Percentiles rank a stretch among this genome's conserved stretches.
phyloP scores from a whole-genome alignment of 495 filamentous ascomycete species.

The Sabuloglossum arenarium region DNA sequence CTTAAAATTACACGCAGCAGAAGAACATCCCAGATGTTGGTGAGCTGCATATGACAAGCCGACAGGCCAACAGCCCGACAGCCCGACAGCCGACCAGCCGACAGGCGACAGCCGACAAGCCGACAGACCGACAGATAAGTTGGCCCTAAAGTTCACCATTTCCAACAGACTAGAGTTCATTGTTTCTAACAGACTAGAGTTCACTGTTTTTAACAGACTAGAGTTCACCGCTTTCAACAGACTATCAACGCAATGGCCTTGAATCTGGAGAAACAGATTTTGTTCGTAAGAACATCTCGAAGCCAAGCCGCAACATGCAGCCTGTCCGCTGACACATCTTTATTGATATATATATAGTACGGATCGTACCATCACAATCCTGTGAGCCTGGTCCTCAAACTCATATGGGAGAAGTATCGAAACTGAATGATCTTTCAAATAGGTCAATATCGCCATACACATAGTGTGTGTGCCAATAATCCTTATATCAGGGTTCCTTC shows the following conservation, averaged over 20 bases:
- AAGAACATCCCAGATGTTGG: too few species aligned
- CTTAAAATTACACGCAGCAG: background rate
- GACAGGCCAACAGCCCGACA: background rate
- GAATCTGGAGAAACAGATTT: constrained; percentile 59
- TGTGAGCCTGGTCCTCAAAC: constrained; percentile 20
- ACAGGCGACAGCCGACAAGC: too few species aligned
- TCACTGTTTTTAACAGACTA: background rate
- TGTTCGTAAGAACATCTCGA: constrained; percentile 37
- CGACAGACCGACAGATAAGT: too few species aligned
- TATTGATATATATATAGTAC: constrained; percentile 37
- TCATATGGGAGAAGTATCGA: background rate
- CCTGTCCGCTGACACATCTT: constrained; percentile 11
- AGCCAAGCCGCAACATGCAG: background rate
- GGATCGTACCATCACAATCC: constrained; percentile 82
- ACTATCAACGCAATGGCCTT: constrained; percentile 38
- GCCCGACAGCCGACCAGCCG: background rate
- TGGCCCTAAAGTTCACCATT: background rate
- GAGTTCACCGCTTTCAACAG: background rate
- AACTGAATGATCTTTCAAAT: background rate
- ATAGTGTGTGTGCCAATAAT: constrained; percentile 74
- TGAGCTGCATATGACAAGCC: background rate
- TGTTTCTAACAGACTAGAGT: background rate
- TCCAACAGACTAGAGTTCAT: background rate
- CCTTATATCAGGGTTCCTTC: constrained; percentile 53
- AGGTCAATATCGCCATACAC: constrained; percentile 78